Evolutionary conservation across 257 asterid genomes (phyloP), one percentile per base, ranked within the genome.

Genomic region (Ilex aquifolium): DNA sequence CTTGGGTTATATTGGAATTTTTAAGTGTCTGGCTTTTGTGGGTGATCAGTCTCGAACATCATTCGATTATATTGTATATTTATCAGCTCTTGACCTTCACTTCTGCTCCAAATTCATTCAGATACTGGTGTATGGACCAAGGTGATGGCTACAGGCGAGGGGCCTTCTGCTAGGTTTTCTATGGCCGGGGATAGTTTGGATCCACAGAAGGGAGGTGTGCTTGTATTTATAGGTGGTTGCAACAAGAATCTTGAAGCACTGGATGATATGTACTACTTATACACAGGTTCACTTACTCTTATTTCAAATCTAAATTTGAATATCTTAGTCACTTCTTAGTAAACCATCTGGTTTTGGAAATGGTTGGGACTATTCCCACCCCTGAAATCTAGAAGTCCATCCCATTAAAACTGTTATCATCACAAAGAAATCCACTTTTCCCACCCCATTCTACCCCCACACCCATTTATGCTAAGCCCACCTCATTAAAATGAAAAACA

Each of bases 91-190:
- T 21, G 57, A 53, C 30, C 29, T 53, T 53, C 30, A 6, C 15
- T 53, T 53, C 4, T 21, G 14, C 10, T 14, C n/a, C n/a, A 53
- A 6, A 21, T 71, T 72, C 58, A 21, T 78, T 71, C 77, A 93
- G 99, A 86, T 73, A 82, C 70, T 59, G 92, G 90, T 49, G n/a
- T 80, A 59, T 93, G 96, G 99, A 75, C 75, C 74, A 84, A 83
- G 84, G 79, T 90, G 65, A 40, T 59, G 61, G 79, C 88, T 71
- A 56, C 70, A 58, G 96, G 95, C 15, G 91, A 73, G 78, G 92
- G 95, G 59, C 99, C 99, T 57, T 82, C 96, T 32, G 88, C 85
- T 56, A 84, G 99, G 79, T 93, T 93, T 76, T 90, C 99, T 52
- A 77, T 93, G 88, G 99, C 99, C 42, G 96, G 99, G 56, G 96